phyloP scores from a whole-genome alignment of 805 yeast species.

The Naumovozyma baii region DNA sequence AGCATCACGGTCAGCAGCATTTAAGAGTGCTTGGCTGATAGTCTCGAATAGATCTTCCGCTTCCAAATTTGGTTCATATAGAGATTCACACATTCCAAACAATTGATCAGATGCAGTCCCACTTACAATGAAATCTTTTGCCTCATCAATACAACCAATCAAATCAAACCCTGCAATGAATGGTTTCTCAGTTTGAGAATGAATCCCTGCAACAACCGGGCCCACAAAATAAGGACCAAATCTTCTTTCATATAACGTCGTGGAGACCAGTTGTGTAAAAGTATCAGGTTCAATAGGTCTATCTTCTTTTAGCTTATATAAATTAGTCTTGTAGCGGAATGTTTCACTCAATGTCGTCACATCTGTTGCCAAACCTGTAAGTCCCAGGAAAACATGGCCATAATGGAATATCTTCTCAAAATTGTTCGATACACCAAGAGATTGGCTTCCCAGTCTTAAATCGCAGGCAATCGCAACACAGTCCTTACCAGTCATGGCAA shows the following conservation, averaged over 20 bases:
- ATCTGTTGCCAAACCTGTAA: conserved; percentile 93
- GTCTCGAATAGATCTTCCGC: conserved; percentile 96
- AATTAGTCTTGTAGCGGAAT: conserved; percentile 74
- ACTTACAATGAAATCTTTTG: conserved; percentile 86
- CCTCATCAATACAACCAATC: conserved; percentile 93
- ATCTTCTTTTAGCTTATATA: conserved; percentile 87
- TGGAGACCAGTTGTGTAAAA: conserved; percentile 84
- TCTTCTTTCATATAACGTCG: conserved; percentile 82
- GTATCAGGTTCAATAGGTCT: conserved; percentile 87
- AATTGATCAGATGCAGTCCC: conserved; percentile 97
- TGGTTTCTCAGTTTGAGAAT: conserved; percentile 73
- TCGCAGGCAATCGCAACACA: conserved; percentile 98
- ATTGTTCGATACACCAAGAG: conserved; percentile 82
- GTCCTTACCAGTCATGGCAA: conserved; percentile 97
- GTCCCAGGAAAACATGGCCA: conserved; percentile 80
- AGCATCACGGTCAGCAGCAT: conserved; percentile 96
- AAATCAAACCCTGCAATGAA: conserved; percentile 92
- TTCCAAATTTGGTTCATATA: conserved; percentile 87
- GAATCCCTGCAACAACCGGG: conserved; percentile 92
- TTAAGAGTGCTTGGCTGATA: conserved; percentile 82
- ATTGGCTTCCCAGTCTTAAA: conserved; percentile 86
- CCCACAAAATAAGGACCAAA: conserved; percentile 96
- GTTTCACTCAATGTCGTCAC: conserved; percentile 76
- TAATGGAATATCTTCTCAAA: conserved; percentile 86
- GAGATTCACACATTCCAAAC: conserved; percentile 96